Evolutionary conservation across 805 yeast genomes (phyloP).

Genomic region (Lachancea nothofagi): DNA sequence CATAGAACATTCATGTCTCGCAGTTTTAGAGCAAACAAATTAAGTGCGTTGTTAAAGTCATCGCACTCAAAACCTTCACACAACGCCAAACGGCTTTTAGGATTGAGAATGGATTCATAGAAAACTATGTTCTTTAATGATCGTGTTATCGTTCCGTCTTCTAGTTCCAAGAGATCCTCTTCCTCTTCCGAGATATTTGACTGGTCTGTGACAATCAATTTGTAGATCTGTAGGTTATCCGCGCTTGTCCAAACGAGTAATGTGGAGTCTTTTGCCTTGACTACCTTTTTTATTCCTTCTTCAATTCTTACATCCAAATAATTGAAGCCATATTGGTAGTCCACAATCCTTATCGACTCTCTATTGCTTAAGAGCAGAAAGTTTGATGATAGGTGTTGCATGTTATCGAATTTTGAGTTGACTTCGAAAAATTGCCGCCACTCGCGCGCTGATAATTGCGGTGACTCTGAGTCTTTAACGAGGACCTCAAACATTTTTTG

Average conservation of each 20-base stretch:
- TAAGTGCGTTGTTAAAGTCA: conserved; percentile 21
- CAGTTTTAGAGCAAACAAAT: conserved; percentile 28
- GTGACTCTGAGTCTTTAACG: neutral
- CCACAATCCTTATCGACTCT: conserved; percentile 20
- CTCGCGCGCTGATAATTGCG: conserved; percentile 16
- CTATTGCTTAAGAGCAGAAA: conserved; percentile 20
- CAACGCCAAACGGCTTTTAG: conserved; percentile 17
- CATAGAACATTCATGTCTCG: conserved; percentile 31
- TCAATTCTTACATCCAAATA: conserved; percentile 19
- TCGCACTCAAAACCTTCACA: conserved; percentile 19
- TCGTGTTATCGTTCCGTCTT: conserved; percentile 18
- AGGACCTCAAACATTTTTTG: conserved; percentile 11
- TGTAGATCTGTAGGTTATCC: conserved; percentile 19
- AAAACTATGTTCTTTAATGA: conserved; percentile 28
- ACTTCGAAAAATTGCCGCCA: conserved; percentile 18
- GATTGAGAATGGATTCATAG: conserved; percentile 22
- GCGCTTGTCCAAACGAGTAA: conserved; percentile 22
- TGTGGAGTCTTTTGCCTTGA: conserved; percentile 14
- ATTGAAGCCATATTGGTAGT: conserved; percentile 25
- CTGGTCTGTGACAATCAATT: conserved; percentile 25
- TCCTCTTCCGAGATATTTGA: conserved; percentile 11
- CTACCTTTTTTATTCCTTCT: conserved; percentile 23
- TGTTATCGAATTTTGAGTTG: conserved; percentile 15
- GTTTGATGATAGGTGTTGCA: conserved; percentile 20
- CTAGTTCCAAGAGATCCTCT: conserved; percentile 15